These are phyloP conservation scores for Chalciporus pseudorubinellus DNA, from an alignment of 768 basidiomycete genomes.

Conservation along the genomic window DNA sequence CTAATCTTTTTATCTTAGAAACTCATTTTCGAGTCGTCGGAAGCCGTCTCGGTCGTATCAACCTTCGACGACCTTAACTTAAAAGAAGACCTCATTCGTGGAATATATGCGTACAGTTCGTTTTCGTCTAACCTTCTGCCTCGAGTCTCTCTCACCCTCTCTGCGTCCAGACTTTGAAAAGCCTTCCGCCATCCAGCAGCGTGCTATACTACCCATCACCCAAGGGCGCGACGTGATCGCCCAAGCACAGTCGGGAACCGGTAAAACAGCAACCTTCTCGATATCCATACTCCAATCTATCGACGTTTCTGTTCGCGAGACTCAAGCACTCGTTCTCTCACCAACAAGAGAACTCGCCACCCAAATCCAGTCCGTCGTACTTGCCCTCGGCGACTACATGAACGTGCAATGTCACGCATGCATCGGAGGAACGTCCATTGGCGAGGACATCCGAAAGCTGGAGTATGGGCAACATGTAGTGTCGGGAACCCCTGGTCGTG, in stretches of 20 bases:
- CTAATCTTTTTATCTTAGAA: slow-evolving; percentile 47
- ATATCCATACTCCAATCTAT: slow-evolving; percentile 98
- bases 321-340: slow-evolving; percentile 93
- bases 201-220: slow-evolving; percentile 94
- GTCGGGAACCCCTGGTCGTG: slow-evolving; percentile 95
- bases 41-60: slow-evolving; percentile 84
- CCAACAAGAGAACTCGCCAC: slow-evolving; percentile 98
- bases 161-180: slow-evolving; percentile 80
- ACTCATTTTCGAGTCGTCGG: slow-evolving; percentile 94
- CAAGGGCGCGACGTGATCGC: slow-evolving; percentile 98
- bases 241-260: slow-evolving; percentile 98
- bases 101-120: slow-evolving; percentile 97
- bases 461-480: slow-evolving; percentile 98
- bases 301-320: slow-evolving; percentile 91
- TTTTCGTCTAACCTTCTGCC: slow-evolving; percentile 9
- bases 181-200: slow-evolving; percentile 97
- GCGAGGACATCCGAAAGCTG: slow-evolving; percentile 95
- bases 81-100: slow-evolving; percentile 93
- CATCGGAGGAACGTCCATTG: slow-evolving; percentile 95
- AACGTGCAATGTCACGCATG: slow-evolving; percentile 98
- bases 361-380: slow-evolving; percentile 97
- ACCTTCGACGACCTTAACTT: slow-evolving; percentile 88
- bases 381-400: slow-evolving; percentile 98
- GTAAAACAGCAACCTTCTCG: slow-evolving; percentile 99
- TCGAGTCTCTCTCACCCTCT: not conserved